Percentiles rank a stretch among this genome's conserved stretches.
phyloP scores from a whole-genome alignment of 2,329 filamentous ascomycete genomes.

The Fusarium pseudocircinatum region DNA sequence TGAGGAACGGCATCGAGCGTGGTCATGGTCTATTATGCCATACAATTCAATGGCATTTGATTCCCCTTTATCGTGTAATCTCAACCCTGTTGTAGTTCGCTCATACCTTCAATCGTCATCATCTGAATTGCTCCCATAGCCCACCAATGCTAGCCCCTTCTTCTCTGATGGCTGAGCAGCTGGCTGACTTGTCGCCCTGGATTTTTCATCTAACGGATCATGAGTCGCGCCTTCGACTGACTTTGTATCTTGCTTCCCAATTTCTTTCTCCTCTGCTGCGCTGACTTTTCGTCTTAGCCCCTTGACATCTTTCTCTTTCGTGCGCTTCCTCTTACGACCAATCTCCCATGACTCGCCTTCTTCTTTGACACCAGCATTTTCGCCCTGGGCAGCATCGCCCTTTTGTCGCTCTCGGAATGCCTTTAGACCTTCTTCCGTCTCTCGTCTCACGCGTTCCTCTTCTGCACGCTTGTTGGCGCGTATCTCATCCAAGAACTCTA shows the following conservation, averaged over 20 bases:
- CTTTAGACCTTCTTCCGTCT: slow-evolving; percentile 66
- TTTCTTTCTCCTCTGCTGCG: slow-evolving; percentile 16
- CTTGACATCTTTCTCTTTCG: slow-evolving; percentile 50
- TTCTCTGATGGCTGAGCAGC: slow-evolving; percentile 25
- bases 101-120: slow-evolving; percentile 34
- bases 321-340: slow-evolving; percentile 52
- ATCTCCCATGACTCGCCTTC: slow-evolving; percentile 48
- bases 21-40: slow-evolving; percentile 20
- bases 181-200: background rate
- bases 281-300: slow-evolving; percentile 44
- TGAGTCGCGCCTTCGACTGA: slow-evolving; percentile 15
- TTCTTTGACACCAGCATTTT: slow-evolving; percentile 37
- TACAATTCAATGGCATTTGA: slow-evolving; percentile 28
- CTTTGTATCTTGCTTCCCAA: slow-evolving; percentile 18
- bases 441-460: slow-evolving; percentile 63
- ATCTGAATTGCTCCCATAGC: slow-evolving; percentile 63
- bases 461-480: slow-evolving; percentile 59
- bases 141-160: slow-evolving; percentile 56
- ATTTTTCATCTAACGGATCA: slow-evolving; percentile 20
- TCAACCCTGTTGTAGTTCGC: background rate
- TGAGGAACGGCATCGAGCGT: slow-evolving; percentile 21
- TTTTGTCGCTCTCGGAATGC: slow-evolving; percentile 64
- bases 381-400: slow-evolving; percentile 30
- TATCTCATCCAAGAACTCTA: slow-evolving; percentile 76
- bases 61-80: slow-evolving; percentile 24